These are phyloP conservation scores for Neonectria faginata DNA, from an alignment of 2,329 filamentous ascomycete genomes.

Conservation along the genomic window DNA sequence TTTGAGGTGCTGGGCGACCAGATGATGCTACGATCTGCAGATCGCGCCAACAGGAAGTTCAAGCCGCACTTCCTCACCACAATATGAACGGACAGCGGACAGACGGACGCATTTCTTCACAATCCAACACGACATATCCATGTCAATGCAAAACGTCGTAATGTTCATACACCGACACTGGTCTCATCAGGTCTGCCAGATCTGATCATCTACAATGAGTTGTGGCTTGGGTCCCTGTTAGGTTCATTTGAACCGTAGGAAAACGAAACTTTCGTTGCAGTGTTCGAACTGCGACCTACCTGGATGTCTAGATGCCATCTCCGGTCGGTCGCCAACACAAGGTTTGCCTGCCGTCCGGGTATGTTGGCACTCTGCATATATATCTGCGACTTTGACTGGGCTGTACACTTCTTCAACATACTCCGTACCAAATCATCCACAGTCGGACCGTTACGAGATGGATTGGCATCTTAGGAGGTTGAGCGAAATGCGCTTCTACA, in stretches of 20 bases:
- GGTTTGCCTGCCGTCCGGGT: neutral
- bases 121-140: neutral
- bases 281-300: neutral
- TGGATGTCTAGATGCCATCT: neutral
- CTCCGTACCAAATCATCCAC: no score
- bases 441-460: neutral
- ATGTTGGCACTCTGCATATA: neutral
- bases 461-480: neutral
- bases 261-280: neutral
- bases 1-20: slow-evolving; percentile 92
- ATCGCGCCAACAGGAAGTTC: slow-evolving; percentile 91
- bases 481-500: neutral
- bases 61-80: slow-evolving; percentile 84
- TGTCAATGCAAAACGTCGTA: neutral
- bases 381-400: neutral
- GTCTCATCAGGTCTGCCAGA: neutral
- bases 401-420: neutral
- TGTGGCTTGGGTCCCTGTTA: neutral
- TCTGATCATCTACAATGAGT: neutral
- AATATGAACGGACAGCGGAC: slow-evolving; percentile 62
- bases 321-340: neutral
- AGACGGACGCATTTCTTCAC: neutral
- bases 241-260: neutral
- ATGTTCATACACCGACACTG: neutral
- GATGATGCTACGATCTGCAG: slow-evolving; percentile 83